phyloP scores from a whole-genome alignment of 2,329 filamentous ascomycete genomes.

The Fusarium begoniae region DNA sequence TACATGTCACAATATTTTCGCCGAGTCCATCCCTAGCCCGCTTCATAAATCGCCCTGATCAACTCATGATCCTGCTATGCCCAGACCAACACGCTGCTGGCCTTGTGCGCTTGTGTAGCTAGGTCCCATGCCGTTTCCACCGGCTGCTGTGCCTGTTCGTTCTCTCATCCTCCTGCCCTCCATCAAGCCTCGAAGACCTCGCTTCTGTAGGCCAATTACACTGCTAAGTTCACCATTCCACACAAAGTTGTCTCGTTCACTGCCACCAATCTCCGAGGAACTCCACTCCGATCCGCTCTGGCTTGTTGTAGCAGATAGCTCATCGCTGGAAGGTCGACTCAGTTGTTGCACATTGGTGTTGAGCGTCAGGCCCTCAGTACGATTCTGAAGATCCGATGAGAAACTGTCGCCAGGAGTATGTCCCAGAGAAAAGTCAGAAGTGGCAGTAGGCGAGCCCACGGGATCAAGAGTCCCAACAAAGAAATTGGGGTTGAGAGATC shows the following conservation, averaged over 20 bases:
- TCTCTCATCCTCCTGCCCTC: constrained; percentile 89
- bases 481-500: constrained; percentile 69
- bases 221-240: constrained; percentile 87
- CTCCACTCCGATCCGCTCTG: constrained; percentile 66
- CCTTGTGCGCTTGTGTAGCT: constrained; percentile 34
- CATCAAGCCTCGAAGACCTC: constrained; percentile 91
- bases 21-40: constrained; percentile 15
- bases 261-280: constrained; percentile 62
- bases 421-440: constrained; percentile 47
- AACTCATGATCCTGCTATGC: constrained; percentile 59
- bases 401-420: constrained; percentile 44
- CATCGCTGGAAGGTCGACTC: constrained; percentile 55
- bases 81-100: constrained; percentile 59
- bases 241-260: constrained; percentile 60
- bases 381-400: constrained; percentile 45
- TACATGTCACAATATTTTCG: constrained; percentile 35
- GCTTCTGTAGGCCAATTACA: constrained; percentile 94
- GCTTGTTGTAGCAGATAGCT: constrained; percentile 60
- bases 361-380: constrained; percentile 56
- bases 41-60: background rate
- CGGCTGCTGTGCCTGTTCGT: constrained; percentile 62
- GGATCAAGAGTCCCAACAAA: constrained; percentile 62
- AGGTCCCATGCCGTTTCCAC: constrained; percentile 27
- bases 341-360: constrained; percentile 55
- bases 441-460: constrained; percentile 47